Percentiles rank a stretch among this genome's conserved stretches.
Conservation (phyloP, 257 asterid species). For the Solanum chilense region DNA sequence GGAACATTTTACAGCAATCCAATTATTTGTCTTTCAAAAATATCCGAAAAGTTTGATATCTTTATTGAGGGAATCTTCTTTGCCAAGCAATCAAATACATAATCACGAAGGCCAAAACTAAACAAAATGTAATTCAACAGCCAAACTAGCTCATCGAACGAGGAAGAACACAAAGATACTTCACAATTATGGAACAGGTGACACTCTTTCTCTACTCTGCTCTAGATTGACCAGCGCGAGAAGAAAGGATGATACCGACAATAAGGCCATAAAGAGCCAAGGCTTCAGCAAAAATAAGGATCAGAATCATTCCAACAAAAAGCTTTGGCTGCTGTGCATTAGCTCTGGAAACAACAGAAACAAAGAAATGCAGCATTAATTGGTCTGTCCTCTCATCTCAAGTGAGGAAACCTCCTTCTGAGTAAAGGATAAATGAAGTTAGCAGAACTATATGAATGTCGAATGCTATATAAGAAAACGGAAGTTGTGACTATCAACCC, state of each 20-base stretch:
- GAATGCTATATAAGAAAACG: neutral
- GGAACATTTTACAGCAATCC: neutral
- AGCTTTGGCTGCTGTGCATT: slow-evolving; percentile 83
- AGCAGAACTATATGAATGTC: neutral
- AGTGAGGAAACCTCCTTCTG: neutral
- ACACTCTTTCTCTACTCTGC: slow-evolving; percentile 46
- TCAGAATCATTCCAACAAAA: slow-evolving; percentile 78
- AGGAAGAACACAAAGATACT: slow-evolving; percentile 6
- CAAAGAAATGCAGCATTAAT: neutral
- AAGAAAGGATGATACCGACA: slow-evolving; percentile 84
- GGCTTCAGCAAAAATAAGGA: slow-evolving; percentile 76
- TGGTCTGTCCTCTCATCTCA: neutral
- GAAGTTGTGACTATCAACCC: neutral
- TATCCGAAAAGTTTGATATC: neutral
- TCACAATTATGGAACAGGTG: neutral
- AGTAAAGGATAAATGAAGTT: neutral
- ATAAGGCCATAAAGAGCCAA: slow-evolving; percentile 73
- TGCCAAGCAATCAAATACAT: slow-evolving; percentile 13
- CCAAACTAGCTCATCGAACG: slow-evolving; percentile 13
- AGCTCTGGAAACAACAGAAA: slow-evolving; percentile 34
- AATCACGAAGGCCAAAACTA: slow-evolving; percentile 3
- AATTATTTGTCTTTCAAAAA: neutral
- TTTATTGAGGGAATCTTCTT: slow-evolving; percentile 25
- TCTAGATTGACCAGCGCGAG: slow-evolving; percentile 87
- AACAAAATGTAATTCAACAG: slow-evolving; percentile 1